Evolutionary conservation across 169 alveolate species (phyloP), one percentile per base, ranked within the genome.

Genomic region (Plasmodium adleri): DNA sequence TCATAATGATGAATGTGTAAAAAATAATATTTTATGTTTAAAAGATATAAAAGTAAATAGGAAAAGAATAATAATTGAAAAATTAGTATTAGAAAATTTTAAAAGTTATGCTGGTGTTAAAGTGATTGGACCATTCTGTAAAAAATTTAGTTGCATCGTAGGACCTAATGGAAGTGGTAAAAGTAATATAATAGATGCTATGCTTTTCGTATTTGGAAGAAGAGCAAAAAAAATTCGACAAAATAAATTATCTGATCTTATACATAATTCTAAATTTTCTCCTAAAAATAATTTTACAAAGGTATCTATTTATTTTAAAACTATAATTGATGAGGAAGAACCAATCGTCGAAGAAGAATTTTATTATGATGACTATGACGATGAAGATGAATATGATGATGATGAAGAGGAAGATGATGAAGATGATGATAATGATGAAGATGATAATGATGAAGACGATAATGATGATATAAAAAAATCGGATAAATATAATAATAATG

Each of bases 111-210:
- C 98, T 63, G 99, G 99, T 0, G 72, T 94, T 13, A 94, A 95
- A 64, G 97, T 93, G 17, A 97, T 98, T 9, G 99, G 99, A 7
- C 99, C 99, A 9, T 97, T 97, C 86, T 98, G 97, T 93, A 95
- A 96, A 74, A 95, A 96, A 56, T 97, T 98, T 90, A 96, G 97
- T 20, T 96, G 98, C 17, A 96, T 97, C 8, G 98, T 98, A 12
- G 99, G 99, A 2, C 99, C 99, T 5, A 99, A 99, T 91, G 99
- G 99, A 13, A 96, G 99, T 59, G 99, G 99, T 12, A 99, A 99
- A 95, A 98, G 99, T 85, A 99, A 99, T 92, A 96, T 99, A 43
- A 98, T 99, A 50, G 99, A 99, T 88, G 99, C 99, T 8, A 93
- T 99, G 96, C 96, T 98, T 54, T 99, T 99, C 92, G 99, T 98